Base-by-base conservation (phyloP, 2,329 filamentous ascomycete genomes). In the Hortaea werneckii region DNA sequence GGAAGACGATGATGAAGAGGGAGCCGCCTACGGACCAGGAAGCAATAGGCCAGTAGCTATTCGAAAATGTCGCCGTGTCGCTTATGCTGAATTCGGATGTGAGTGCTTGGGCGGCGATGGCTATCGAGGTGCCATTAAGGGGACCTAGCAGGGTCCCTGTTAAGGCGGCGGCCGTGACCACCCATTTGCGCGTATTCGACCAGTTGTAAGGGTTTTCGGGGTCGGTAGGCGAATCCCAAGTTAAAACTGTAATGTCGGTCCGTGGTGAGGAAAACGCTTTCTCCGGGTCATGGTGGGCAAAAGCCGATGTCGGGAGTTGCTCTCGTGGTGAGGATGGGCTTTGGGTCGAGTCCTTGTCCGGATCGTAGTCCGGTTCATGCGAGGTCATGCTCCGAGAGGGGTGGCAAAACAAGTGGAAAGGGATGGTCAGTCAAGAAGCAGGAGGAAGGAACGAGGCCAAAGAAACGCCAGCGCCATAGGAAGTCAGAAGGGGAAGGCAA, bases 201-300 rank as follows among this genome's bases (percentile, higher is more conserved):
- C 64, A 67, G 44, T 65, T 65, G 53, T 52, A 53, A 9, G 64
- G 64, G 30, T 64, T 64, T 26, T 49, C 55, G 5, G 58, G 54
- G 45, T 66, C 63, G 30, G 58, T 75, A 67, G 77, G 78, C 72
- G 52, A 62, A 67, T 51, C 70, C 76, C 40, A 68, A 62, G 9
- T 61, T 2, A 80, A 77, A 47, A 63, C 70, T 20, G 54, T 44
- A 26, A 50, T 46, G 11, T 47, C 44, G n/a, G 40, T 41, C 4
- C 43, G 44, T 4, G 38, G 34, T 8, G 46, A 7, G 10, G 32
- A 34, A 29, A 48, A 42, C 12, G 46, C 2, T 65, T 37, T 29
- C 29, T 49, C 30, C 11, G 20, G 29, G 12, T 38, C 40, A 13
- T 40, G 47, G 4, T 38, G 38, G 12, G 34, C 3, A 20, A 30